Evolutionary conservation across 768 basidiomycete species (phyloP).

Genomic region (Tulasnella sp.): DNA sequence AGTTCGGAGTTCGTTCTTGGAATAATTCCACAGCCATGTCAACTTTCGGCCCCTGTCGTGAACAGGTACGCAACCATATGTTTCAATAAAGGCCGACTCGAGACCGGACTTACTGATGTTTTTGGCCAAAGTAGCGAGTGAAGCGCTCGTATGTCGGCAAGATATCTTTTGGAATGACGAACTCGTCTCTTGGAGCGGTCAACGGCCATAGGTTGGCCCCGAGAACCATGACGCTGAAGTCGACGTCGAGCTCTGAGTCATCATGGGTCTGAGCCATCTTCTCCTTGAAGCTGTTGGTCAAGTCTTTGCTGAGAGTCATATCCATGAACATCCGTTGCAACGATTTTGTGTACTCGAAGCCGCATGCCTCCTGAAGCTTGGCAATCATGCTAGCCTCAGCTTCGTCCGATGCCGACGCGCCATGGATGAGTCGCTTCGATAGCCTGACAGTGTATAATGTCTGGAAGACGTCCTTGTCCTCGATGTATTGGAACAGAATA

Average conservation of each 20-base stretch:
- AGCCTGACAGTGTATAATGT: slow-evolving; percentile 97
- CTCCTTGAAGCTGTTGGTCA: slow-evolving; percentile 93
- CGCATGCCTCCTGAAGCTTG: slow-evolving; percentile 94
- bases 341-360: slow-evolving; percentile 96
- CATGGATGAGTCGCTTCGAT: slow-evolving; percentile 88
- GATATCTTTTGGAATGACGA: slow-evolving; percentile 87
- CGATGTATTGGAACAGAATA: slow-evolving; percentile 96
- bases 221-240: slow-evolving; percentile 89
- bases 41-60: slow-evolving; percentile 74
- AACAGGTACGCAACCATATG: slow-evolving; percentile 33
- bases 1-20: slow-evolving; percentile 93
- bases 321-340: slow-evolving; percentile 99
- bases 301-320: slow-evolving; percentile 92
- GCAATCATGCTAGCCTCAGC: slow-evolving; percentile 97
- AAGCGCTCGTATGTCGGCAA: slow-evolving; percentile 88
- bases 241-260: slow-evolving; percentile 77
- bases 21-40: slow-evolving; percentile 98
- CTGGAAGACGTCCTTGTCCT: slow-evolving; percentile 99
- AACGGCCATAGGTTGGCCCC: slow-evolving; percentile 97
- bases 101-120: slow-evolving; percentile 60
- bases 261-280: slow-evolving; percentile 83
- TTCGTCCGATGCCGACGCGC: slow-evolving; percentile 92
- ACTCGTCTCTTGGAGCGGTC: slow-evolving; percentile 78
- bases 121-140: slow-evolving; percentile 88
- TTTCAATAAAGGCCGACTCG: not conserved